Conservation (phyloP, 75 land plant genomes). For the Larix kaempferi region DNA sequence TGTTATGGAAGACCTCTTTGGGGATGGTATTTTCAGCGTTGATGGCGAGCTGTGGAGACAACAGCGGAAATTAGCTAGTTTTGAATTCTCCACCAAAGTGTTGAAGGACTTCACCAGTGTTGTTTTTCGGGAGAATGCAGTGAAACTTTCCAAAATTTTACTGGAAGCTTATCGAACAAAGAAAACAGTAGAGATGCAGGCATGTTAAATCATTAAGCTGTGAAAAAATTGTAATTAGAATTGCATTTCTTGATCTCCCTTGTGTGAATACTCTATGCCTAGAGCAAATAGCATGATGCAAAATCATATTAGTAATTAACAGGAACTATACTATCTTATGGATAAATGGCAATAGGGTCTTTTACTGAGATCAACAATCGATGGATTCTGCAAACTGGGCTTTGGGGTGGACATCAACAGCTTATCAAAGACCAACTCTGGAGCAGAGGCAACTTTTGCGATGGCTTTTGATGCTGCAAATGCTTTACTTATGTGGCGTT, state of each 20-base stretch:
- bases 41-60: constrained; percentile 29
- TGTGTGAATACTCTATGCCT: too few relatives aligned
- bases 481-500: constrained; percentile 23
- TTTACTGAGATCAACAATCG: constrained; percentile 63
- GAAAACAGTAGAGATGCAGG: constrained; percentile 43
- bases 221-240: neutral
- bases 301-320: too few relatives aligned
- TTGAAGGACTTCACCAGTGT: constrained; percentile 17
- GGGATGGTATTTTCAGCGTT: constrained; percentile 38
- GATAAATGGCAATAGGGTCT: constrained; percentile 34
- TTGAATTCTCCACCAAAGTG: constrained; percentile 17
- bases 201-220: constrained; percentile 2
- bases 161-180: neutral
- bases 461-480: constrained; percentile 48
- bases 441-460: constrained; percentile 29
- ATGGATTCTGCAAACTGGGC: constrained; percentile 59
- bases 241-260: neutral
- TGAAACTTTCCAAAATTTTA: constrained; percentile 26
- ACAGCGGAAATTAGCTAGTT: constrained; percentile 25
- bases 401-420: constrained; percentile 60
- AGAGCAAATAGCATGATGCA: too few relatives aligned
- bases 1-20: constrained; percentile 21
- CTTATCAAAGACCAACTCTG: constrained; percentile 26
- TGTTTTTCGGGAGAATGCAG: constrained; percentile 8
- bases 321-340: neutral